Percentiles rank a stretch among this genome's conserved stretches.
Evolutionary conservation across 768 basidiomycete genomes (phyloP).

Genomic region (Boletus edulis): DNA sequence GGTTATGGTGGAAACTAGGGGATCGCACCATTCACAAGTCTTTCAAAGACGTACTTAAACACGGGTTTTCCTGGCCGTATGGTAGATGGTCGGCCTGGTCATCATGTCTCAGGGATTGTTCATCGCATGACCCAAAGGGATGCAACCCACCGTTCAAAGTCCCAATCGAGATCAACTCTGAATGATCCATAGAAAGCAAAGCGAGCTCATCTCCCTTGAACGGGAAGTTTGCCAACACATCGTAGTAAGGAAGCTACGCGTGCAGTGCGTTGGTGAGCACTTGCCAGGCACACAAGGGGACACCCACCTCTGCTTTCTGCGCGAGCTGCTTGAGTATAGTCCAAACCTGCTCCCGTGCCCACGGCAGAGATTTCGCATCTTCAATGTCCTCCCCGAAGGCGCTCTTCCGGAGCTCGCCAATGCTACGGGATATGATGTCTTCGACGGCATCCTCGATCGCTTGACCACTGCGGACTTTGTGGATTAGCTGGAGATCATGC

Average conservation of each 20-base stretch:
- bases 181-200: slow-evolving; percentile 82
- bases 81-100: slow-evolving; percentile 71
- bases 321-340: slow-evolving; percentile 72
- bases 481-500: slow-evolving; percentile 56
- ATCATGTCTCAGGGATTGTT: not conserved
- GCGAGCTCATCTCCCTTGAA: slow-evolving; percentile 90
- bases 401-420: slow-evolving; percentile 83
- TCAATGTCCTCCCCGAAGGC: slow-evolving; percentile 93
- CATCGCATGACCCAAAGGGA: not conserved
- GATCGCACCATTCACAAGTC: slow-evolving; percentile 67
- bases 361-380: slow-evolving; percentile 78
- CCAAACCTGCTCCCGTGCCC: slow-evolving; percentile 91
- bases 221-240: slow-evolving; percentile 76
- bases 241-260: slow-evolving; percentile 73
- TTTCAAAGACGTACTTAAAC: slow-evolving; percentile 80
- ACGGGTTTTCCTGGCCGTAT: slow-evolving; percentile 92
- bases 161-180: slow-evolving; percentile 80
- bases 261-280: not conserved
- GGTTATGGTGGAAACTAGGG: not conserved
- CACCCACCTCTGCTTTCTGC: slow-evolving; percentile 55
- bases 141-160: slow-evolving; percentile 61
- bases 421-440: slow-evolving; percentile 79
- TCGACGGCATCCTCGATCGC: slow-evolving; percentile 79
- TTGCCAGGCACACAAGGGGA: slow-evolving; percentile 17
- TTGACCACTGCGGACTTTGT: slow-evolving; percentile 78